These are phyloP conservation scores for Metschnikowia amazonensis DNA, from an alignment of 805 yeast species.

Conservation along the genomic window DNA sequence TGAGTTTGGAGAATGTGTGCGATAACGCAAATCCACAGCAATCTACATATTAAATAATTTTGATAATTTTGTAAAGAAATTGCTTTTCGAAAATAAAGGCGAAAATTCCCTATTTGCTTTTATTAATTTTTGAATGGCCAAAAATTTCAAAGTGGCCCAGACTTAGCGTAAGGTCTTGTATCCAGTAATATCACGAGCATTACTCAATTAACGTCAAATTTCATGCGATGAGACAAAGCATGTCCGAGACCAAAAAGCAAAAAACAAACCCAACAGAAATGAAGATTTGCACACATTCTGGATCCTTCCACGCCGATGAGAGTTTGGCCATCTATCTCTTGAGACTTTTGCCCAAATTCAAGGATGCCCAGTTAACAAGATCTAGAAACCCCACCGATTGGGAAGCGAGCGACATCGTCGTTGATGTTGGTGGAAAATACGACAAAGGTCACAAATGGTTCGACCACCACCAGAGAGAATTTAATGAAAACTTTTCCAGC, in stretches of 20 bases:
- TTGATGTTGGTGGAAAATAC: slow-evolving; percentile 91
- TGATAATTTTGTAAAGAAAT: too few relatives aligned
- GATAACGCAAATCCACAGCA: too few relatives aligned
- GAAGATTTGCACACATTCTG: slow-evolving; percentile 86
- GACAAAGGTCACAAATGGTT: slow-evolving; percentile 73
- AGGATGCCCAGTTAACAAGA: slow-evolving; percentile 67
- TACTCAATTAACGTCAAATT: slow-evolving; percentile 2
- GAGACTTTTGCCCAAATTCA: slow-evolving; percentile 62
- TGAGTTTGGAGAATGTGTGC: background rate
- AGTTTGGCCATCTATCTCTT: slow-evolving; percentile 89
- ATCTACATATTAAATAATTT: too few relatives aligned
- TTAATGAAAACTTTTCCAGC: slow-evolving; percentile 65
- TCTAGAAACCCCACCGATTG: slow-evolving; percentile 80
- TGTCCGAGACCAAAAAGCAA: slow-evolving; percentile 22
- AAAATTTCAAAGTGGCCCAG: background rate
- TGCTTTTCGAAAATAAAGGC: too few relatives aligned
- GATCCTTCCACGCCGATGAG: slow-evolving; percentile 96
- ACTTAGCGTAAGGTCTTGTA: background rate
- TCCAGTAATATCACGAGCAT: slow-evolving; percentile 13
- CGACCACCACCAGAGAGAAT: slow-evolving; percentile 96
- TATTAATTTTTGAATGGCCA: too few relatives aligned
- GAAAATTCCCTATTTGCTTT: too few relatives aligned
- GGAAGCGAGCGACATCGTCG: slow-evolving; percentile 86
- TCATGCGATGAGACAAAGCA: slow-evolving; percentile 9
- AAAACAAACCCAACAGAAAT: slow-evolving; percentile 22